Base-by-base conservation (phyloP, 345 rosid genomes). In the Eucalyptus polybractea region DNA sequence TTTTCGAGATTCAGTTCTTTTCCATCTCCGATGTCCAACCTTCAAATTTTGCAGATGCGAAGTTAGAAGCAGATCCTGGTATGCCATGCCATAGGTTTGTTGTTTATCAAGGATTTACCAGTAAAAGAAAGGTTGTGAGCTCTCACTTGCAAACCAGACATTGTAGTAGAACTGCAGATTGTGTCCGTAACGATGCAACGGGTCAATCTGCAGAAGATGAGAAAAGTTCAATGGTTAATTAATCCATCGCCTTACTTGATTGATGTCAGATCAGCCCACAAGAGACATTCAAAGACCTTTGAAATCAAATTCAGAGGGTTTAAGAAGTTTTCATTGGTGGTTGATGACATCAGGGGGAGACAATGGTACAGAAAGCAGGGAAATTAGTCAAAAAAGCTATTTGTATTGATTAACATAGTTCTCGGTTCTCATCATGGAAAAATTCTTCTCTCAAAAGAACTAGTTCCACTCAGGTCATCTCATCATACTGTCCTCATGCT, bases 11-110 rank as follows among this genome's bases (percentile, higher is more conserved):
- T 93, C 29, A 94, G 91, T 89, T 95, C 97, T 51, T 93, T 96
- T 49, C 99, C 99, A 37, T 95, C 97, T 88, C 99, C 99, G 51
- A 96, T 93, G 86, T 96, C 97, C 93, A 96, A 91, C 98, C 97
- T 95, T 92, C 92, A 76, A 86, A 86, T 89, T 80, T 29, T 86
- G 76, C 67, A 31, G 29, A 76, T 40, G 47, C 29, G 44, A 91
- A 40, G n/a, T 81, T 49, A 90, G 58, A 47, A 40, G 40, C 56
- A 87, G 15, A 40, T 33, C 49, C 76, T 7, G 5, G 25, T 7
- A 67, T 69, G 37, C 24, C 45, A 7, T 27, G 54, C 67, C 6
- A n/a, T 80, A 54, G 21, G 53, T 14, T 50, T 21, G 17, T 50
- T 6, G 25, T 49, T 60, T 40, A 76, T 12, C 16, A 62, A 42